Conservation (phyloP, 2,329 filamentous ascomycete species). For the Alternaria ventricosa region DNA sequence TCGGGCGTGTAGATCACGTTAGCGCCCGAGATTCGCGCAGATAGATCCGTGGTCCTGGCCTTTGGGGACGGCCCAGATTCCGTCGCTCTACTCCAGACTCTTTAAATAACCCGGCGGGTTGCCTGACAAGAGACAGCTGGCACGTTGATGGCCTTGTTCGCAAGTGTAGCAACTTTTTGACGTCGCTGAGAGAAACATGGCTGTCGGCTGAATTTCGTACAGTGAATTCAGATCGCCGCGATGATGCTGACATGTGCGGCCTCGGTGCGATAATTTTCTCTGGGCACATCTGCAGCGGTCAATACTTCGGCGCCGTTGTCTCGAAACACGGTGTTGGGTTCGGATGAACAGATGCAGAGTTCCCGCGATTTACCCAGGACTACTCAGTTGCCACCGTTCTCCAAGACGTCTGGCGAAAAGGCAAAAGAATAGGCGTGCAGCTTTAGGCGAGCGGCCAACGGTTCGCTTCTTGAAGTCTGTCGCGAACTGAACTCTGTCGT, state of each 20-base stretch:
- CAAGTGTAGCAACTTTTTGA: not conserved
- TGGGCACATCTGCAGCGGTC: not conserved
- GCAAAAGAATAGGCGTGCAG: not conserved
- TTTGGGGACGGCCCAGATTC: slow-evolving; percentile 2
- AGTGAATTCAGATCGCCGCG: not conserved
- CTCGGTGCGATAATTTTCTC: not conserved
- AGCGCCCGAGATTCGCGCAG: slow-evolving; percentile 7
- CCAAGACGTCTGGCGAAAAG: not conserved
- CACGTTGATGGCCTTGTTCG: not conserved
- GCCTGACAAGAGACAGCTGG: not conserved
- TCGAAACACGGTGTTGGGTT: not conserved
- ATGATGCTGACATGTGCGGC: not conserved
- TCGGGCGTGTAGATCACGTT: slow-evolving; percentile 4
- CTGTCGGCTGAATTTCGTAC: not conserved
- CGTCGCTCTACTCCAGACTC: not conserved
- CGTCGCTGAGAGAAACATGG: not conserved
- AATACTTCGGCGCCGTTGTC: slow-evolving; percentile 6
- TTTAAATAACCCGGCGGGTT: not conserved
- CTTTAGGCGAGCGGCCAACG: not conserved
- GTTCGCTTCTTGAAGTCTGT: not conserved
- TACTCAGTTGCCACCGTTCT: not conserved
- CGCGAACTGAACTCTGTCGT: not conserved
- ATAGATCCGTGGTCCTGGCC: not conserved
- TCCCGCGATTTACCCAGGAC: not conserved
- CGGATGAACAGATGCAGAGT: not conserved